Base-by-base conservation (phyloP, 139 green algal species). In the Coelastrella sp. region DNA sequence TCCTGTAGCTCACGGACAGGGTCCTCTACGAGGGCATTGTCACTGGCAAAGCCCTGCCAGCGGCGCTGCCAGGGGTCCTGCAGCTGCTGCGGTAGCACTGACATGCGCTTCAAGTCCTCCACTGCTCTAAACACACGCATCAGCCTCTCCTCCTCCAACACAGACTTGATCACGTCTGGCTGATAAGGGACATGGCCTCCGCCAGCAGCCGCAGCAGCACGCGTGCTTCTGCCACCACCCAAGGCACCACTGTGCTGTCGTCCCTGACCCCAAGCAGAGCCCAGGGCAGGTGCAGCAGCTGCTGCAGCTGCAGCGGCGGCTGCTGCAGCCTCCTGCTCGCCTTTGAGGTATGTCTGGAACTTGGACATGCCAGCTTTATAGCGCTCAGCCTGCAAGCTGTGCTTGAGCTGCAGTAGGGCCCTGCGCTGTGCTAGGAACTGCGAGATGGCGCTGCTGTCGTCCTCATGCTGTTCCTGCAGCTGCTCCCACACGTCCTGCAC, bases 141-240 rank as follows among this genome's bases (percentile, higher is more conserved):
- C 4, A 97, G 90, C 73, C 94, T 94, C 92, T 95, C 93, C 92
- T 98, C 95, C 78, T 98, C 96, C 66, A 96, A 94, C 66, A 96
- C 94, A 20, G 83, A 91, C 20, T 78, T 85, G 11, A 92, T 83
- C 20, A 74, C 57, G 7, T 32, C 23, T 16, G 32, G 57, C 58
- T 90, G 85, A 59, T 61, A 83, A 4, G 73, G 73, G 23, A 64
- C 20, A 11, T 73, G n/a, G 5, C 13, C 71, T 6, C 16, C 73
- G 22, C 54, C 58, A 74, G 47, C 60, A 79, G 83, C 65, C 19
- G 64, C 47, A 23, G 64, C 68, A 74, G 23, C 65, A 23, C 85
- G 58, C 11, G 85, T 83, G 73, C 73, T 58, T 13, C 73, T 19
- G 74, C 73, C 47, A n/a, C 73, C 85, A 47, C 85, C 73, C n/a